Evolutionary conservation across 2,329 filamentous ascomycete genomes (phyloP).

Genomic region (Juglanconis sp.): DNA sequence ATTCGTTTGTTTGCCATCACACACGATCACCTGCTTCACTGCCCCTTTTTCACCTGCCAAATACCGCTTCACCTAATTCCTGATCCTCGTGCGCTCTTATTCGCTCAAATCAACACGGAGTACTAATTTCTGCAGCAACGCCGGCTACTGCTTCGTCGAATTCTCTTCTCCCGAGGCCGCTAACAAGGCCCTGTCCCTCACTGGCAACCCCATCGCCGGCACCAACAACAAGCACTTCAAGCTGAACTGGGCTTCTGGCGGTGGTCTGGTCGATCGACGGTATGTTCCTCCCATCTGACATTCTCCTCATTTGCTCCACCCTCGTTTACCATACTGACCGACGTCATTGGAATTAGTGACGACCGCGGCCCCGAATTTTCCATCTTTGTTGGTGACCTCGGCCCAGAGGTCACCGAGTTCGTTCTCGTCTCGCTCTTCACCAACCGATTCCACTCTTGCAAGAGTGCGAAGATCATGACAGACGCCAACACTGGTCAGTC

Average conservation of each 20-base stretch:
- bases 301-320: background rate
- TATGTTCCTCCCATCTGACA: conserved; percentile 37
- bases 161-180: conserved; percentile 81
- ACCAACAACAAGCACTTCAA: conserved; percentile 87
- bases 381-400: conserved; percentile 97
- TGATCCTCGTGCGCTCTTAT: too few relatives aligned
- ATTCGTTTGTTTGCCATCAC: too few relatives aligned
- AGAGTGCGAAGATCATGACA: conserved; percentile 99
- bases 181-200: conserved; percentile 84
- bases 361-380: conserved; percentile 94
- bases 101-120: too few relatives aligned
- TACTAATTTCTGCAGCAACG: conserved; percentile 62
- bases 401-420: conserved; percentile 97
- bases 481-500: conserved; percentile 97
- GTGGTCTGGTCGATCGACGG: conserved; percentile 91
- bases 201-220: conserved; percentile 88
- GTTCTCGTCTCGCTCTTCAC: conserved; percentile 97
- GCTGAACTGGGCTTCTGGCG: conserved; percentile 98
- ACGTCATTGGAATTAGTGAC: conserved; percentile 56
- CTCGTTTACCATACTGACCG: background rate
- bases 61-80: too few relatives aligned
- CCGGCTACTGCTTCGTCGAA: conserved; percentile 87
- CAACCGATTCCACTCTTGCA: conserved; percentile 92
- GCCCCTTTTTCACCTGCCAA: too few relatives aligned
- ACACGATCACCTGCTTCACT: too few relatives aligned